Base-by-base conservation (phyloP, 169 alveolate genomes). In the Eimeria mitis region DNA sequence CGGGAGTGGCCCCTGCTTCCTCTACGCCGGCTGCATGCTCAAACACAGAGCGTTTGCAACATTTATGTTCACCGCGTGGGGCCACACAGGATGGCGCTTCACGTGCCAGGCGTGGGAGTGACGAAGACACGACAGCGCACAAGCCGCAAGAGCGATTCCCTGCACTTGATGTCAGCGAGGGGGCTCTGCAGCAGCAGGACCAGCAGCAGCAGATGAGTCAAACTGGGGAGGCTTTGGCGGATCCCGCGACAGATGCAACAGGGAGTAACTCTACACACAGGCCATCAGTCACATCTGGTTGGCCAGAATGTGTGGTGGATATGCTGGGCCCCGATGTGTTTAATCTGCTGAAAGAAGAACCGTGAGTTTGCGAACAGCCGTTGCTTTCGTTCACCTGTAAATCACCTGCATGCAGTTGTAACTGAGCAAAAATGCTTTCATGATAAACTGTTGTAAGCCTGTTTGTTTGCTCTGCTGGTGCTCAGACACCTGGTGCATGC, bases 311-410 rank as follows among this genome's bases (percentile, higher is more conserved):
- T 52, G 92, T 87, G 14, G 92, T 65, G 44, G 44, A 59, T 23
- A 87, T 87, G 92, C 61, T 87, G 54, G 92, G 92, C 52, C 92
- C 92, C 13, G 92, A 87, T 61, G 73, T 87, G 21, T 87, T 87
- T 42, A 87, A 87, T 42, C 1, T 47, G 73, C 49, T 87, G 16
- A 87, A 87, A 40, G 92, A 87, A 87, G 92, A 87, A 23, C 92
- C 92, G 92, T 87, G 37, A 23, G 90, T 56, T 4, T n/a, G 78
- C 6, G 31, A 76, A 37, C 65, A n/a, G 28, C 78, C 42, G 6
- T 6, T 34, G 8, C 87, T 49, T 40, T 28, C 37, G n/a, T 19
- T 4, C 42, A 25, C 16, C 25, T 40, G 40, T 1, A 5, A 7
- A 0, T 23, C 78, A 6, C 42, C 19, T 65, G 31, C 40, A 31